Conservation (phyloP, 805 yeast genomes). For the Starmerella roubikii region DNA sequence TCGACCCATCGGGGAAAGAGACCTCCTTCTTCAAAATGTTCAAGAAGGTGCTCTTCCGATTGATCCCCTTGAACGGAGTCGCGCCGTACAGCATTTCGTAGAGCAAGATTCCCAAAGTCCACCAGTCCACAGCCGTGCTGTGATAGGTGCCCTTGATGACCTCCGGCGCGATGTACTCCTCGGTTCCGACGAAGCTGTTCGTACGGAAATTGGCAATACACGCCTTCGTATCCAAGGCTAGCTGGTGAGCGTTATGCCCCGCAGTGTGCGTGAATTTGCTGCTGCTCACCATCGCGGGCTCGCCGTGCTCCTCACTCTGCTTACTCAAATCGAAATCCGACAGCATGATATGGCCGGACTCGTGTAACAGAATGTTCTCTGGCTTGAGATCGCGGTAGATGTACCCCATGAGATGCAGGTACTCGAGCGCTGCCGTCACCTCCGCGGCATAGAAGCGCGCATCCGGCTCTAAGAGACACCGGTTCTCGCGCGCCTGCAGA, state of each 20-base stretch:
- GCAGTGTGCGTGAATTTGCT: slow-evolving; percentile 10
- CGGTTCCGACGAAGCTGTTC: slow-evolving; percentile 97
- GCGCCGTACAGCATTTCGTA: slow-evolving; percentile 93
- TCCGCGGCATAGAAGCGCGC: slow-evolving; percentile 93
- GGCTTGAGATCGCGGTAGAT: slow-evolving; percentile 95
- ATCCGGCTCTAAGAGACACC: slow-evolving; percentile 74
- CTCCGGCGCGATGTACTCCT: slow-evolving; percentile 97
- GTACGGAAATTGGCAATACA: slow-evolving; percentile 95
- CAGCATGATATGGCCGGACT: slow-evolving; percentile 95
- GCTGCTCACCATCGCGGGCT: slow-evolving; percentile 50
- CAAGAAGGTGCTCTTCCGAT: slow-evolving; percentile 78
- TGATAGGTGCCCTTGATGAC: slow-evolving; percentile 96
- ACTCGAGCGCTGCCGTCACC: slow-evolving; percentile 92
- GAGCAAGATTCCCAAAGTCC: slow-evolving; percentile 90
- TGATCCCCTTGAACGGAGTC: slow-evolving; percentile 90
- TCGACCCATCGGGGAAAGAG: slow-evolving; percentile 45
- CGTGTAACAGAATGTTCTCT: slow-evolving; percentile 85
- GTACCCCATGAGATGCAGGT: slow-evolving; percentile 90
- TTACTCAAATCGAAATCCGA: slow-evolving; percentile 93
- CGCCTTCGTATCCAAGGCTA: slow-evolving; percentile 80
- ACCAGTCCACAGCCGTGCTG: slow-evolving; percentile 97
- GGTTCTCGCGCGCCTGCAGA: slow-evolving; percentile 74
- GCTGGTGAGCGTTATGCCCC: slow-evolving; percentile 28
- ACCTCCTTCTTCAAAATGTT: slow-evolving; percentile 78
- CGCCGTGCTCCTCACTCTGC: slow-evolving; percentile 63